These are phyloP conservation scores for Exophiala xenobiotica DNA, from an alignment of 2,329 filamentous ascomycete species.

Conservation along the genomic window DNA sequence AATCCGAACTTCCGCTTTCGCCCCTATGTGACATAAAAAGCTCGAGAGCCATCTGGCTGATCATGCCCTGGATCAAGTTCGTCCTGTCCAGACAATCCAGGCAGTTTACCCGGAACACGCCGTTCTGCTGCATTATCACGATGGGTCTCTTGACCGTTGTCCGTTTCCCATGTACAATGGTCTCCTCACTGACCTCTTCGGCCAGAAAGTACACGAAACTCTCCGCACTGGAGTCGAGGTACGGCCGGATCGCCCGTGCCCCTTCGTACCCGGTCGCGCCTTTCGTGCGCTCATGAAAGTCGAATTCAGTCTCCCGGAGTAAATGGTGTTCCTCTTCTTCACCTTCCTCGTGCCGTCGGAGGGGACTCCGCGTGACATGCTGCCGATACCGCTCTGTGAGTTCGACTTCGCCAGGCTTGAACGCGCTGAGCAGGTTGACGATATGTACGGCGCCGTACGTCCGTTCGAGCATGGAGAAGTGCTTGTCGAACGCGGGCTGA, in stretches of 20 bases:
- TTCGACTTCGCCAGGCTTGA: slow-evolving; percentile 82
- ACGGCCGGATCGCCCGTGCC: slow-evolving; percentile 76
- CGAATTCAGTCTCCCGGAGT: slow-evolving; percentile 80
- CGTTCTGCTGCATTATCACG: slow-evolving; percentile 84
- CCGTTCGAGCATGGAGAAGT: slow-evolving; percentile 83
- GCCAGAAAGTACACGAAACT: slow-evolving; percentile 91
- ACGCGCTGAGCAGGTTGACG: slow-evolving; percentile 87
- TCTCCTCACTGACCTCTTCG: slow-evolving; percentile 62
- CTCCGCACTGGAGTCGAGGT: slow-evolving; percentile 76
- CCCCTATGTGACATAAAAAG: slow-evolving; percentile 73
- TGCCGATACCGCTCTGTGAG: slow-evolving; percentile 75
- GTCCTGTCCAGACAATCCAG: slow-evolving; percentile 94
- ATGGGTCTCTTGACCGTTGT: slow-evolving; percentile 47
- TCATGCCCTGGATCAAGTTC: slow-evolving; percentile 92
- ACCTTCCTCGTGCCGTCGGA: slow-evolving; percentile 57
- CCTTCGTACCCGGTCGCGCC: slow-evolving; percentile 85
- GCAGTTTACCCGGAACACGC: slow-evolving; percentile 94
- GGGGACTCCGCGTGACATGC: slow-evolving; percentile 70
- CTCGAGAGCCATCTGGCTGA: slow-evolving; percentile 90
- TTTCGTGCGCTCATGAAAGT: slow-evolving; percentile 93
- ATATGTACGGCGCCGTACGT: slow-evolving; percentile 89
- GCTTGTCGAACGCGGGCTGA: slow-evolving; percentile 91
- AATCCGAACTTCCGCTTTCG: slow-evolving; percentile 68
- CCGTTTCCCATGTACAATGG: slow-evolving; percentile 44
- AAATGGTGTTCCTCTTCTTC: slow-evolving; percentile 65